These are phyloP conservation scores for Rhodamnia argentea DNA, from an alignment of 345 rosid species.

Conservation along the genomic window DNA sequence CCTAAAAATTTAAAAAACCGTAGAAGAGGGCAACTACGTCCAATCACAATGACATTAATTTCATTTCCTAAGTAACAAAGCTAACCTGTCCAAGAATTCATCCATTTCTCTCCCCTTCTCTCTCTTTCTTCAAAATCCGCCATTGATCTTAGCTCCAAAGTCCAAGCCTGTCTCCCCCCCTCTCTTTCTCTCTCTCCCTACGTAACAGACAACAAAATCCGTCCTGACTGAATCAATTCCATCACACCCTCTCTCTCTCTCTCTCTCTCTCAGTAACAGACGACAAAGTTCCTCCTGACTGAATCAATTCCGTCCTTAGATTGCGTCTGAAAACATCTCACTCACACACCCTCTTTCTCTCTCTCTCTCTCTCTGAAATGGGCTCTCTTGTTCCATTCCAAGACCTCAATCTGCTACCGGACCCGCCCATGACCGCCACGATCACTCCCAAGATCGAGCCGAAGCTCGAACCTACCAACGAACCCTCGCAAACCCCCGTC, in stretches of 20 bases:
- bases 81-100: background rate
- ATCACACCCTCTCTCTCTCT: background rate
- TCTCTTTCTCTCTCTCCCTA: background rate
- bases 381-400: slow-evolving; percentile 42
- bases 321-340: background rate
- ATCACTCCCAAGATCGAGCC: slow-evolving; percentile 36
- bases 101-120: background rate
- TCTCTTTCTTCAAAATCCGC: background rate
- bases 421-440: slow-evolving; percentile 9
- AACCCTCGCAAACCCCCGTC: background rate
- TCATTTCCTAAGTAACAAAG: background rate
- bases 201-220: background rate
- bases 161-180: background rate
- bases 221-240: background rate
- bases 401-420: slow-evolving; percentile 50
- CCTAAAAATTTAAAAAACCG: background rate
- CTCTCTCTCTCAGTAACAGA: background rate
- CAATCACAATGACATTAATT: background rate
- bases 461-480: slow-evolving; percentile 47
- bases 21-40: background rate
- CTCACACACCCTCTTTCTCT: background rate
- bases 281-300: background rate
- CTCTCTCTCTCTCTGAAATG: slow-evolving; percentile 13
- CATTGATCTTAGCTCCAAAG: background rate
- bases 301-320: background rate